Evolutionary conservation across 2,329 filamentous ascomycete species (phyloP).

Genomic region (Zarea fungicola): DNA sequence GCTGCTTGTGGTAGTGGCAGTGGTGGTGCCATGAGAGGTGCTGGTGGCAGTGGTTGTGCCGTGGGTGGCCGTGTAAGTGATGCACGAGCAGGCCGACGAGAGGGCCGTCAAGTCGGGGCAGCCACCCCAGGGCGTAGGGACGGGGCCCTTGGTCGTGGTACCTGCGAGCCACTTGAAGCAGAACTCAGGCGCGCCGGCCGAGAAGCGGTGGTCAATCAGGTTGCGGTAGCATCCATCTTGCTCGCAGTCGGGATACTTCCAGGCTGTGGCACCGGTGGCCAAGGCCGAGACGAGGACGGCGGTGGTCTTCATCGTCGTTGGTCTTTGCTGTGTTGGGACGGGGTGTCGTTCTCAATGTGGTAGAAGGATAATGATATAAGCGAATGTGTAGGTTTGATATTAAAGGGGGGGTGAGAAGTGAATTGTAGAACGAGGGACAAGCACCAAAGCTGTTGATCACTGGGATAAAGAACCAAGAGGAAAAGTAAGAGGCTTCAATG

Average conservation of each 20-base stretch:
- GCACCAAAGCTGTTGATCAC: neutral
- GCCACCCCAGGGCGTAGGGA: constrained; percentile 28
- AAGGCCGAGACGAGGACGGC: constrained; percentile 28
- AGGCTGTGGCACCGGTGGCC: constrained; percentile 25
- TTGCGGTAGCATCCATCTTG: constrained; percentile 32
- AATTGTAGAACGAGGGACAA: neutral
- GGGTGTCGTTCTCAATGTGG: neutral
- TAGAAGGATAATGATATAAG: neutral
- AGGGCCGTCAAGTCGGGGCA: constrained; percentile 23
- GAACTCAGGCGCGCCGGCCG: constrained; percentile 24
- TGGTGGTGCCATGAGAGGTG: constrained; percentile 10
- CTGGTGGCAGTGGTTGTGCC: constrained; percentile 15
- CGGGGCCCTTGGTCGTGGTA: constrained; percentile 22
- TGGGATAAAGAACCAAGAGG: neutral
- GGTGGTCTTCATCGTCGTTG: constrained; percentile 29
- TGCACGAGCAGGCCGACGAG: constrained; percentile 34
- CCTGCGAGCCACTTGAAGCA: constrained; percentile 29
- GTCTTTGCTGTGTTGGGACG: neutral
- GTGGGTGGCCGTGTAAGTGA: constrained; percentile 31
- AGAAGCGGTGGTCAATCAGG: constrained; percentile 28
- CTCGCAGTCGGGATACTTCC: constrained; percentile 26
- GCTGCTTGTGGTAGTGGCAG: constrained; percentile 11
- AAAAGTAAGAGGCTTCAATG: neutral
- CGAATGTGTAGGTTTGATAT: constrained; percentile 8
- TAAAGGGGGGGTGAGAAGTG: neutral